A percentile compares a stretch with the other conserved stretches of the same genome.
These are phyloP conservation scores for Kurtzmaniella cleridarum DNA, from an alignment of 805 yeast genomes.

Conservation along the genomic window DNA sequence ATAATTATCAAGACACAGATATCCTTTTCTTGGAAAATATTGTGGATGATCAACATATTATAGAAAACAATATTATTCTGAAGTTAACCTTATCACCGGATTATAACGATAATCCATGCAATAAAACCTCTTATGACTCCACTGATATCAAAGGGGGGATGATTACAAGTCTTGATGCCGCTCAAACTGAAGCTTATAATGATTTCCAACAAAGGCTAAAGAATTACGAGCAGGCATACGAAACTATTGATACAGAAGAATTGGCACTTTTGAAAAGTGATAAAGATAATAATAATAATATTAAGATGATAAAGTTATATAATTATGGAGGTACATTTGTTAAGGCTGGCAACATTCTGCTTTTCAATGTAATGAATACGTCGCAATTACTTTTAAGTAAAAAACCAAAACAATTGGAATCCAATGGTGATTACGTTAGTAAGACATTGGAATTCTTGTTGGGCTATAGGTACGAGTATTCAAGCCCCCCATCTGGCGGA, in stretches of 20 bases:
- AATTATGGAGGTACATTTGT: slow-evolving; percentile 5
- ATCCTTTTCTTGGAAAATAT: slow-evolving; percentile 37
- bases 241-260: slow-evolving; percentile 73
- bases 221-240: slow-evolving; percentile 77
- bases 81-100: slow-evolving; percentile 14
- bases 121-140: background rate
- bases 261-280: slow-evolving; percentile 19
- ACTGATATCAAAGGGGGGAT: slow-evolving; percentile 2
- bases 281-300: slow-evolving; percentile 1
- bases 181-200: slow-evolving; percentile 1
- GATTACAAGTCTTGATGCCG: background rate
- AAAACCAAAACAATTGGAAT: slow-evolving; percentile 3
- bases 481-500: slow-evolving; percentile 1
- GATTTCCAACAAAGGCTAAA: slow-evolving; percentile 49
- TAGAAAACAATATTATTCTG: slow-evolving; percentile 22
- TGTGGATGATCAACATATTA: slow-evolving; percentile 18
- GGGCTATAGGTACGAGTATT: slow-evolving; percentile 3
- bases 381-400: slow-evolving; percentile 1
- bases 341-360: slow-evolving; percentile 2
- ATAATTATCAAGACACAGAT: slow-evolving; percentile 23
- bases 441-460: slow-evolving; percentile 3
- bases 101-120: background rate
- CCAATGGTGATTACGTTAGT: slow-evolving; percentile 4
- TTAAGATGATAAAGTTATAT: slow-evolving; percentile 4
- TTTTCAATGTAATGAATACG: slow-evolving; percentile 4